Conservation (phyloP, 805 yeast genomes). For the Metschnikowia dekortorum region DNA sequence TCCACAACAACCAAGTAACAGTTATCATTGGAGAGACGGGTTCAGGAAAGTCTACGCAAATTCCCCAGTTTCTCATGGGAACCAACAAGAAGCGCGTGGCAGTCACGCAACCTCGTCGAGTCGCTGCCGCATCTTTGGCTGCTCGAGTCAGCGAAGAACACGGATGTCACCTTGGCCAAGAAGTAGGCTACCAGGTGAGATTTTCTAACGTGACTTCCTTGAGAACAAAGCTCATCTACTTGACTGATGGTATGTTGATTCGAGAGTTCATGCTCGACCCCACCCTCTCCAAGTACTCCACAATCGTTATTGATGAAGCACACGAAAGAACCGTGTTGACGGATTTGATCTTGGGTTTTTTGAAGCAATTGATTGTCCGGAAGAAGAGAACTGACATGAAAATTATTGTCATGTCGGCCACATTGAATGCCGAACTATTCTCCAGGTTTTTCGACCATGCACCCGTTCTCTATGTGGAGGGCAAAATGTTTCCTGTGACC, state of each 20-base stretch:
- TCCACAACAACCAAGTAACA: slow-evolving; percentile 59
- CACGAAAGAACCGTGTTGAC: slow-evolving; percentile 94
- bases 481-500: slow-evolving; percentile 82
- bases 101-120: slow-evolving; percentile 96
- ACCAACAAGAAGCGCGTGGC: slow-evolving; percentile 58
- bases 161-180: slow-evolving; percentile 71
- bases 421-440: slow-evolving; percentile 86
- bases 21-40: slow-evolving; percentile 95
- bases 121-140: slow-evolving; percentile 93
- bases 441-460: slow-evolving; percentile 72
- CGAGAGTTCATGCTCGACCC: slow-evolving; percentile 84
- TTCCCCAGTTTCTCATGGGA: slow-evolving; percentile 83
- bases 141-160: slow-evolving; percentile 86
- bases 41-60: slow-evolving; percentile 95
- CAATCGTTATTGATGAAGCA: slow-evolving; percentile 90
- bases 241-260: slow-evolving; percentile 96
- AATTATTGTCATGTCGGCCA: slow-evolving; percentile 92
- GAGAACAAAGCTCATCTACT: slow-evolving; percentile 70
- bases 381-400: slow-evolving; percentile 55
- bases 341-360: slow-evolving; percentile 83
- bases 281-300: slow-evolving; percentile 58
- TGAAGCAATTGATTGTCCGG: slow-evolving; percentile 56
- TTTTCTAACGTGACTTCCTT: slow-evolving; percentile 65
- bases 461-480: slow-evolving; percentile 84
- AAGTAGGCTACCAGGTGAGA: slow-evolving; percentile 90